Base-by-base conservation (phyloP, 441 rosid species). In the Lepidium campestre region DNA sequence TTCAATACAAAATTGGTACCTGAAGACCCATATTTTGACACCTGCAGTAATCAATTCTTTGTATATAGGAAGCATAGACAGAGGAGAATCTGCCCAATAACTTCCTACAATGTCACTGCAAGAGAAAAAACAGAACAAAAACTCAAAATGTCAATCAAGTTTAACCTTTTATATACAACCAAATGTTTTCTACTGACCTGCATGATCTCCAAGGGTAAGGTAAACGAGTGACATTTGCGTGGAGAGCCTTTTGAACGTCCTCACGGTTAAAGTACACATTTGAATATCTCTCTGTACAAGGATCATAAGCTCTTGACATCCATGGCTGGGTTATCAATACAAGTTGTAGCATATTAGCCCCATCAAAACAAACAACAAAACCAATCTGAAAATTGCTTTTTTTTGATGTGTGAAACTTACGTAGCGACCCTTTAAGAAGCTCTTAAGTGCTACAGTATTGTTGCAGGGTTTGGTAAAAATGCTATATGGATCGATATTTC, bases 221-320 rank as follows among this genome's bases (percentile, higher is more conserved):
- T 55, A 91, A 74, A 58, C 81, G 71, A 14, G 96, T 91, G 62
- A 85, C 84, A 75, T 94, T 94, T 27, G 91, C 98, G 72, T 94
- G 98, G 39, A 94, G 73, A 37, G 97, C 99, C 59, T 79, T 81
- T 78, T 94, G 99, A 65, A 91, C 99, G 55, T 89, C 91, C 0
- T 73, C 88, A 7, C 9, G 81, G 73, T 94, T 94, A 79, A 91
- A 91, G 68, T 89, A 91, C 65, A 75, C 74, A 49, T 52, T 60
- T 0, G 99, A 80, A 77, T 91, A 78, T 73, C 97, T 84, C 72
- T 84, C 99, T 1, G 93, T 88, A 78, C 98, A 94, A 15, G 99
- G 99, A 85, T 94, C 99, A 65, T 88, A 91, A 35, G 96, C 97
- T 78, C 98, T 85, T 7, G 94, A 82, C 96, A 89, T 88, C 97